Conservation (phyloP, 371 early-diverging fungal genomes). For the Nematocida homosporus region DNA sequence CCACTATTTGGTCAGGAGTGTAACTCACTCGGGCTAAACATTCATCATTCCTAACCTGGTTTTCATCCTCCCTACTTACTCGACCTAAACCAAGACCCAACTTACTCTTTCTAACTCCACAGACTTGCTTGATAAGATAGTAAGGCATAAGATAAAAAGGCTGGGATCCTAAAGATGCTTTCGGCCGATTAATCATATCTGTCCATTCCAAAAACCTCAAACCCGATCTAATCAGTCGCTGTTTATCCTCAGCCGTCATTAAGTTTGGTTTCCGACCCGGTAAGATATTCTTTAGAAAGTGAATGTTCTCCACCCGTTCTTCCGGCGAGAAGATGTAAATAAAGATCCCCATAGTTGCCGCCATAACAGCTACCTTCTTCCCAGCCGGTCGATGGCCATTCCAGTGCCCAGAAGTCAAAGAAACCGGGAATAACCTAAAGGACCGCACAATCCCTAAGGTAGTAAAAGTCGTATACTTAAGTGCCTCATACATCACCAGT, state of each 20-base stretch:
- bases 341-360: constrained; percentile 30
- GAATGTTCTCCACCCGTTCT: constrained; percentile 32
- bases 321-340: constrained; percentile 31
- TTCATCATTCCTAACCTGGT: not conserved
- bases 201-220: constrained; percentile 32
- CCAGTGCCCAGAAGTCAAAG: not conserved
- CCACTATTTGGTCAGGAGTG: too few relatives aligned
- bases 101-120: not conserved
- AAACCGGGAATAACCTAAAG: constrained; percentile 82
- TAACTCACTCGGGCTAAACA: too few relatives aligned
- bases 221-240: constrained; percentile 7
- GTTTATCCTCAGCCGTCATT: not conserved
- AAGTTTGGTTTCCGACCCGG: not conserved
- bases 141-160: too few relatives aligned
- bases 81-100: too few relatives aligned
- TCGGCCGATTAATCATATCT: too few relatives aligned
- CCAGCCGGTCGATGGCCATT: not conserved
- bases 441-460: constrained; percentile 89
- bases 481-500: constrained; percentile 18
- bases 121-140: too few relatives aligned
- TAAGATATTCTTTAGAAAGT: constrained; percentile 1
- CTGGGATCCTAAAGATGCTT: too few relatives aligned
- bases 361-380: not conserved
- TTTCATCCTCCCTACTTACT: not conserved
- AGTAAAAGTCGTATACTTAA: constrained; percentile 68